phyloP scores from a whole-genome alignment of 495 filamentous ascomycete species.

The Aspergillus leporis region DNA sequence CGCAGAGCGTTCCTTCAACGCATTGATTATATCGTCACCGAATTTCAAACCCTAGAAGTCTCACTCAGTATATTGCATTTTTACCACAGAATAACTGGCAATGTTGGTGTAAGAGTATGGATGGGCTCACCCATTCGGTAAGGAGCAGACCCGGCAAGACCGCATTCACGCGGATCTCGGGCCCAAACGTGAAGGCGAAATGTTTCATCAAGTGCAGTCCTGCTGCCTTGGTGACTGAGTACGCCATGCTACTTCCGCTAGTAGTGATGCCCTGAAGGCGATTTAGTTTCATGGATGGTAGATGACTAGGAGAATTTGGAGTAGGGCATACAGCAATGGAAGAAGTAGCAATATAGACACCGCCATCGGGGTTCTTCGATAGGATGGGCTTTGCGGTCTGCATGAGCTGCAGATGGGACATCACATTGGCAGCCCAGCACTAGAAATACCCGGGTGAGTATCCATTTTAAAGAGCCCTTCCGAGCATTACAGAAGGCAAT shows the following conservation, averaged over 20 bases:
- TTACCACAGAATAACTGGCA: not conserved
- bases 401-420: conserved; percentile 62
- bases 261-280: conserved; percentile 41
- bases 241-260: conserved; percentile 62
- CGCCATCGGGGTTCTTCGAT: conserved; percentile 68
- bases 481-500: not conserved
- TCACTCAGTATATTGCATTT: conserved; percentile 4
- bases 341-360: conserved; percentile 67
- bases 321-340: conserved; percentile 52
- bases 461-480: not conserved
- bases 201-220: conserved; percentile 72
- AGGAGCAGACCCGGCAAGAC: conserved; percentile 65
- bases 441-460: conserved; percentile 22
- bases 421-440: conserved; percentile 71
- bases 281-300: not conserved
- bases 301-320: not conserved
- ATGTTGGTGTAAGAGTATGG: not conserved
- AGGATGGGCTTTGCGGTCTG: conserved; percentile 64
- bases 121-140: conserved; percentile 66
- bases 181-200: conserved; percentile 64
- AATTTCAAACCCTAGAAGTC: conserved; percentile 47
- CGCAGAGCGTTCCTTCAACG: conserved; percentile 33
- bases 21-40: conserved; percentile 39
- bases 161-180: conserved; percentile 67
- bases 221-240: conserved; percentile 67